phyloP scores from a whole-genome alignment of 2,329 filamentous ascomycete species.

The Fusarium agapanthi region DNA sequence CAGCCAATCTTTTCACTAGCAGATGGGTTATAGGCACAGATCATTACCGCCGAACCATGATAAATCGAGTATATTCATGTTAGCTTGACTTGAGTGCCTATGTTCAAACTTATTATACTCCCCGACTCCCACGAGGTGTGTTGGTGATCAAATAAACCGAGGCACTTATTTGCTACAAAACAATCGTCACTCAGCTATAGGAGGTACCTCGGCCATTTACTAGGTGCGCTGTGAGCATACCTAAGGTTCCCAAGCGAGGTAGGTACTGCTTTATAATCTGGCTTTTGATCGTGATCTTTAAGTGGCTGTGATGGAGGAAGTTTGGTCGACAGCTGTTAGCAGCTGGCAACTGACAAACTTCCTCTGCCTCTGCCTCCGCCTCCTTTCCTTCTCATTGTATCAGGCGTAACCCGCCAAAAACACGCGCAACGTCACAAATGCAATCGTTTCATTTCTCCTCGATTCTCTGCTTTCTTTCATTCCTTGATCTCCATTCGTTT shows the following conservation, averaged over 20 bases:
- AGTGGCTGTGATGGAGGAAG: slow-evolving; percentile 5
- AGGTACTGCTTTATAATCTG: not conserved
- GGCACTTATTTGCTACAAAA: not conserved
- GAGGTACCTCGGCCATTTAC: not conserved
- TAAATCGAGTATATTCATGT: not conserved
- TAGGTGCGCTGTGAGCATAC: not conserved
- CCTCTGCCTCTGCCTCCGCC: not conserved
- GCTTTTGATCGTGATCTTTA: not conserved
- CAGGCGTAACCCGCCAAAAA: slow-evolving; percentile 7
- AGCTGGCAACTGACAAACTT: slow-evolving; percentile 21
- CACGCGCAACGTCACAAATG: slow-evolving; percentile 9
- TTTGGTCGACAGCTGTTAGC: slow-evolving; percentile 25
- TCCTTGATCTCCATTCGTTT: not conserved
- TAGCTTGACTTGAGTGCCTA: no score
- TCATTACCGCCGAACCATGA: not conserved
- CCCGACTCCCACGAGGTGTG: not conserved
- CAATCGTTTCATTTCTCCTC: not conserved
- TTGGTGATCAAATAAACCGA: not conserved
- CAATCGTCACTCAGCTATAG: slow-evolving; percentile 1
- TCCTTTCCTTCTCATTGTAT: not conserved
- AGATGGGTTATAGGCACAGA: not conserved
- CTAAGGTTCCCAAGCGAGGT: not conserved
- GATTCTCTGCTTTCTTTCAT: not conserved
- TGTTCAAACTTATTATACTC: not conserved
- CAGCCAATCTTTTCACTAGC: not conserved